Percentiles rank a stretch among this genome's conserved stretches.
phyloP scores from a whole-genome alignment of 805 yeast species.

The Wickerhamomyces strasburgensis region DNA sequence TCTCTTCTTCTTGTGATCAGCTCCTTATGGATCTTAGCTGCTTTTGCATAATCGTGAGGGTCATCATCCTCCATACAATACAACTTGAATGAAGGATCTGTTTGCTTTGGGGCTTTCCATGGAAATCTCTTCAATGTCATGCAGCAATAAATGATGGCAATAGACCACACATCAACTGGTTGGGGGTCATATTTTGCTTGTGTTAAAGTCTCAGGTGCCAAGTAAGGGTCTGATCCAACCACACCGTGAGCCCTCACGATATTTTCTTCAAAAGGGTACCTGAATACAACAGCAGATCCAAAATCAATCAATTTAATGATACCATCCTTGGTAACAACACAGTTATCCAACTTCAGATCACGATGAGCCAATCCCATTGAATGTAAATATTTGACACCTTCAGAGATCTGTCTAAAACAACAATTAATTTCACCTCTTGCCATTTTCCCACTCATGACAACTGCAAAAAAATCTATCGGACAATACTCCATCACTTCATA shows the following conservation, averaged over 20 bases:
- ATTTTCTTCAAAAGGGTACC: conserved; percentile 64
- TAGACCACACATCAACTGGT: conserved; percentile 79
- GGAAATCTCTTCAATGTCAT: conserved; percentile 83
- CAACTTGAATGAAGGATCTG: conserved; percentile 66
- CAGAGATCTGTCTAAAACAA: conserved; percentile 67
- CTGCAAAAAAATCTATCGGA: conserved; percentile 79
- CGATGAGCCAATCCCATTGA: conserved; percentile 78
- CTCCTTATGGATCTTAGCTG: conserved; percentile 68
- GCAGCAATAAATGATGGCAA: conserved; percentile 81
- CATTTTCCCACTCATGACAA: conserved; percentile 84
- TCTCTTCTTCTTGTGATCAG: conserved; percentile 54
- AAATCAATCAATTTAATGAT: conserved; percentile 76
- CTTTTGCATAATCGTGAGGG: conserved; percentile 68
- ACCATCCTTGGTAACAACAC: conserved; percentile 71
- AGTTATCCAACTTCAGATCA: conserved; percentile 77
- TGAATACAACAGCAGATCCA: conserved; percentile 79
- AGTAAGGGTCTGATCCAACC: conserved; percentile 82
- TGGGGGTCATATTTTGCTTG: conserved; percentile 60
- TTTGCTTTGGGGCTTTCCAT: conserved; percentile 73
- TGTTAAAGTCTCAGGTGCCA: conserved; percentile 72
- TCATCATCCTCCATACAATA: conserved; percentile 65
- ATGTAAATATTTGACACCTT: conserved; percentile 72
- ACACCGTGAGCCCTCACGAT: conserved; percentile 64
- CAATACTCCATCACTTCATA: conserved; percentile 84
- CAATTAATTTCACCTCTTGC: conserved; percentile 77